Evolutionary conservation across 1,284 basidiomycete species (phyloP), one percentile per base, ranked within the genome.

Genomic region (Tilletia horrida): DNA sequence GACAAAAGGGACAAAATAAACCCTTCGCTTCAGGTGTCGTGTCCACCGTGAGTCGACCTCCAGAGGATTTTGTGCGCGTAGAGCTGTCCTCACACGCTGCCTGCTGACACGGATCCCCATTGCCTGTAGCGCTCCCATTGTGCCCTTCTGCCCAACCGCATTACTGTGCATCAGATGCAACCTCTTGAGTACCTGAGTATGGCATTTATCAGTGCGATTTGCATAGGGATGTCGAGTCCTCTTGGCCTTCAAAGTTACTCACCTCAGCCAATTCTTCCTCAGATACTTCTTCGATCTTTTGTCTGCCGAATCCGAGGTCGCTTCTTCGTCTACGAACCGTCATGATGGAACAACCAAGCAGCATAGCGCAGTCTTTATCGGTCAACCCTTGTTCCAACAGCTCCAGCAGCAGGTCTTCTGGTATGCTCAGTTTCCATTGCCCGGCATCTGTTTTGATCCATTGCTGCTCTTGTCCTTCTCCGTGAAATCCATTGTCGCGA

Each of bases 101-200:
- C 47, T 48, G 52, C 52, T 57, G 52, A 57, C 27, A 11, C 27
- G 21, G 18, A 57, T 8, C 18, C 52, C 52, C 23, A 57, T 57
- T 9, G 23, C 27, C 52, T 57, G 21, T 25, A 57, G 52, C 3
- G 52, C 52, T 6, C 52, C 52, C 27, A 57, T 23, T 11, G 52
- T 57, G 4, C 52, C 45, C 18, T 16, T 18, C 45, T 48, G 6
- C 18, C 45, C 45, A 18, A 48, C 21, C 7, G 7, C 6, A 23
- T 48, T 16, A 18, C 45, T 48, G 16, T 48, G 45, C 45, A 48
- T 48, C 7, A 23, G 21, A 48, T 16, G 45, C 45, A 48, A 23
- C 16, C 7, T 18, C 45, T n/a, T n/a, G 4, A 48, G 45, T 6
- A 48, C 45, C 45, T 48, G 45, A 18, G 4, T 23, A 48, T 48